A percentile compares a stretch with the other conserved stretches of the same genome.
phyloP scores from a whole-genome alignment of 139 green algal species.

The Micractinium conductrix region DNA sequence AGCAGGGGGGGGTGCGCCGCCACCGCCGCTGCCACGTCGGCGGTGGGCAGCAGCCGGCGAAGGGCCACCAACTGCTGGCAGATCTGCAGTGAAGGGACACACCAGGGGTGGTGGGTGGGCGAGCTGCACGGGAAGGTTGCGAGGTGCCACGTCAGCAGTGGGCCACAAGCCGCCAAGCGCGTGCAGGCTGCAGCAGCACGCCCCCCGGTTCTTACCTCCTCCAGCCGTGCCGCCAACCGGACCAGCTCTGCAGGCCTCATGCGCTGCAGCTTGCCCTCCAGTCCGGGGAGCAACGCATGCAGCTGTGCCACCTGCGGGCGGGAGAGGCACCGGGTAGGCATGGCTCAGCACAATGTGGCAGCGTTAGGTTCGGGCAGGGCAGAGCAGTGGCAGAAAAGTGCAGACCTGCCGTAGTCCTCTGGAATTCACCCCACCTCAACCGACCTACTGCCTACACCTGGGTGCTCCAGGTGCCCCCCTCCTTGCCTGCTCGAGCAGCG shows the following conservation, averaged over 20 bases:
- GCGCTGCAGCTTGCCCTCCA: not conserved
- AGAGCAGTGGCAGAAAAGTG: not conserved
- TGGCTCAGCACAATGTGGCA: too few species aligned
- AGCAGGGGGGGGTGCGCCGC: constrained; percentile 22
- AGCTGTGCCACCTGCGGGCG: constrained; percentile 16
- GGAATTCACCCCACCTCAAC: too few species aligned
- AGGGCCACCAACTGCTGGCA: constrained; percentile 12
- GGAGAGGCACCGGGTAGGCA: too few species aligned
- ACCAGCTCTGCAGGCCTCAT: constrained; percentile 28
- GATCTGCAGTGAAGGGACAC: not conserved
- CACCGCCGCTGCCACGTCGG: constrained; percentile 27
- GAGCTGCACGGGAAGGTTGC: not conserved
- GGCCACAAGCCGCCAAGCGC: too few species aligned
- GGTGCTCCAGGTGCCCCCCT: too few species aligned
- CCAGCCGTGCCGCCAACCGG: constrained; percentile 20
- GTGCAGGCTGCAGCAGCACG: too few species aligned
- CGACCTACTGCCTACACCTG: too few species aligned
- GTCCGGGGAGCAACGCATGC: constrained; percentile 9
- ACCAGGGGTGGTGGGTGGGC: too few species aligned
- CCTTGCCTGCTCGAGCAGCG: constrained; percentile 22
- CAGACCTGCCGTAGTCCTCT: too few species aligned
- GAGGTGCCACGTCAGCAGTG: too few species aligned
- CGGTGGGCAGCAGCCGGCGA: not conserved
- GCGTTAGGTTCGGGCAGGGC: not conserved
- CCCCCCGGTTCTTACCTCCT: not conserved